Percentiles rank a stretch among this genome's conserved stretches.
phyloP scores from a whole-genome alignment of 805 yeast species.

The Metschnikowia gelsemii region DNA sequence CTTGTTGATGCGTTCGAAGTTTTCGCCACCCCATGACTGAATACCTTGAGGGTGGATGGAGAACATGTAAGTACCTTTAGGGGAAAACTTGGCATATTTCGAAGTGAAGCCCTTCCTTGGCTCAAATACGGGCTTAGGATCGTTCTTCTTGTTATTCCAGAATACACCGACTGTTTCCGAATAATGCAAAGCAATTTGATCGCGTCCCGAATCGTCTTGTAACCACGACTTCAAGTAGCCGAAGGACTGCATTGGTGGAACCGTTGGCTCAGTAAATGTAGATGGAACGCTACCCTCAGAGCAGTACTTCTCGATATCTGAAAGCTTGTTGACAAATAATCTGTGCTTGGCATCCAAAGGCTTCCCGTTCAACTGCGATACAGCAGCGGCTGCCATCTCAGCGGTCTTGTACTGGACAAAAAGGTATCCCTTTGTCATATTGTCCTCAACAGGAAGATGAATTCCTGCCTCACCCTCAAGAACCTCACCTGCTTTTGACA shows the following conservation, averaged over 20 bases:
- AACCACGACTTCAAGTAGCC: slow-evolving; percentile 91
- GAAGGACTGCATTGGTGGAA: slow-evolving; percentile 70
- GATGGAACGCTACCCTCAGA: slow-evolving; percentile 58
- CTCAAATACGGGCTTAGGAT: slow-evolving; percentile 74
- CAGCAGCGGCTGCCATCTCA: slow-evolving; percentile 72
- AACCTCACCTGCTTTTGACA: slow-evolving; percentile 75
- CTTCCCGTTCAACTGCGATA: slow-evolving; percentile 79
- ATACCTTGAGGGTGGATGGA: slow-evolving; percentile 93
- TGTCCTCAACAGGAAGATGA: slow-evolving; percentile 76
- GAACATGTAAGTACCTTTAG: slow-evolving; percentile 84
- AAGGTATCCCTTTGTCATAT: slow-evolving; percentile 80
- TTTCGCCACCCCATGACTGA: slow-evolving; percentile 92
- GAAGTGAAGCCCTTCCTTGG: slow-evolving; percentile 86
- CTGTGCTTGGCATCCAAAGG: slow-evolving; percentile 93
- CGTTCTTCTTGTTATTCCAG: slow-evolving; percentile 77
- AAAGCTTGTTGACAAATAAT: slow-evolving; percentile 74
- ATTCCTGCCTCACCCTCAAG: slow-evolving; percentile 59
- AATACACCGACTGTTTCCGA: slow-evolving; percentile 78
- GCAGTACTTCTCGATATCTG: slow-evolving; percentile 80
- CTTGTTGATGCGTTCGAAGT: slow-evolving; percentile 69
- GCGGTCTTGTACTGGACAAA: slow-evolving; percentile 78
- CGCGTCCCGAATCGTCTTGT: slow-evolving; percentile 84
- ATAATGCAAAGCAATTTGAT: slow-evolving; percentile 79
- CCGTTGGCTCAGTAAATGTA: slow-evolving; percentile 66
- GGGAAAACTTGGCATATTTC: slow-evolving; percentile 85